These are phyloP conservation scores for Misopates orontium DNA, from an alignment of 257 asterid species.

Conservation along the genomic window DNA sequence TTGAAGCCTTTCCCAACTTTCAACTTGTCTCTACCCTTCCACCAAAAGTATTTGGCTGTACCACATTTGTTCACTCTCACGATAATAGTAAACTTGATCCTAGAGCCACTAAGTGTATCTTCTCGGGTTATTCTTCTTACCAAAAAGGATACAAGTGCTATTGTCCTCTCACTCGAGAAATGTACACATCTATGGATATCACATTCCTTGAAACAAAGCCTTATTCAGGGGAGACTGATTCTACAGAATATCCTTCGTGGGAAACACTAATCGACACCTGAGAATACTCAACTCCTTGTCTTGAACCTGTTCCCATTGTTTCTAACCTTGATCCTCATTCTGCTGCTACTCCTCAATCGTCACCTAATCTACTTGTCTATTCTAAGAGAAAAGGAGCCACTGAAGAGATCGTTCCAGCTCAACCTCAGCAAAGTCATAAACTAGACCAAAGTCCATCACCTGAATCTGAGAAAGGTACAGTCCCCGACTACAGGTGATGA, in stretches of 20 bases:
- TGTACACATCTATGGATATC: neutral
- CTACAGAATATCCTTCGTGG: too few relatives aligned
- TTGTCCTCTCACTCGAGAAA: too few relatives aligned
- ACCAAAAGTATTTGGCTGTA: neutral
- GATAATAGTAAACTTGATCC: neutral
- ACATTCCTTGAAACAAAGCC: too few relatives aligned
- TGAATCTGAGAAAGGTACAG: neutral
- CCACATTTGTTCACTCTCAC: neutral
- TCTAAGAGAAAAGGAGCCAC: neutral
- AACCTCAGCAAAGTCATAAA: neutral
- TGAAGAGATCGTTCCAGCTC: neutral
- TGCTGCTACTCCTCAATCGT: too few relatives aligned
- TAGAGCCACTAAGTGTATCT: too few relatives aligned
- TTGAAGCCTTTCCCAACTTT: neutral
- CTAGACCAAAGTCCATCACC: neutral
- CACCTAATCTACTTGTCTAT: too few relatives aligned
- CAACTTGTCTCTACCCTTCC: neutral
- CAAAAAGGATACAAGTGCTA: neutral
- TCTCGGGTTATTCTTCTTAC: neutral
- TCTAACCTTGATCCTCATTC: too few relatives aligned
- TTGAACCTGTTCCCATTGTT: too few relatives aligned
- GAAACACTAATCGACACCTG: too few relatives aligned
- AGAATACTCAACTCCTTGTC: too few relatives aligned
- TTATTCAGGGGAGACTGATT: too few relatives aligned
- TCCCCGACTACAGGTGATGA: neutral